Percentiles rank a stretch among this genome's conserved stretches.
Conservation (phyloP, 2,329 filamentous ascomycete species). For the Xylariaceae sp. region DNA sequence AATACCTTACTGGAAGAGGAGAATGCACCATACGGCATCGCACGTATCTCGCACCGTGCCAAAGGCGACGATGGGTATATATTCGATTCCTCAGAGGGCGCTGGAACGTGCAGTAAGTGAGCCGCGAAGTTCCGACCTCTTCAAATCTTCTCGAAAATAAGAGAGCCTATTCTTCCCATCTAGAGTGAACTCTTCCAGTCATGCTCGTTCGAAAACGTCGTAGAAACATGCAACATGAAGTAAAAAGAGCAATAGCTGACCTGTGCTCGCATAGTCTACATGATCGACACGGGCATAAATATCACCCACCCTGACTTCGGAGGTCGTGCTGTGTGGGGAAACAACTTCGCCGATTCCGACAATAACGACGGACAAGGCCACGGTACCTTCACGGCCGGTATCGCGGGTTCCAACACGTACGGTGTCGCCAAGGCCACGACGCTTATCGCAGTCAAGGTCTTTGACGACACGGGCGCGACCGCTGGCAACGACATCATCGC, state of each 20-base stretch:
- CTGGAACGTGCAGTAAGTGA: conserved; percentile 29
- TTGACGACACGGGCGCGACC: conserved; percentile 26
- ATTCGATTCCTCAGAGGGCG: conserved; percentile 22
- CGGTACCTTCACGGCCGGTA: conserved; percentile 36
- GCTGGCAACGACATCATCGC: conserved; percentile 25
- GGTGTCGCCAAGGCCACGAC: conserved; percentile 42
- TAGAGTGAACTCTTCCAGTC: too few species aligned
- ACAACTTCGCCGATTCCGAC: conserved; percentile 14
- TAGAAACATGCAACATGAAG: too few species aligned
- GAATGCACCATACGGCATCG: conserved; percentile 25
- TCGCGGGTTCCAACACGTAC: conserved; percentile 35
- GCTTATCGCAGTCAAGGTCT: conserved; percentile 43
- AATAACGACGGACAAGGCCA: conserved; percentile 32
- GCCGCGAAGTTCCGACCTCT: too few species aligned
- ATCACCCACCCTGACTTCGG: conserved; percentile 31
- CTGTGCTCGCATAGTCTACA: too few species aligned
- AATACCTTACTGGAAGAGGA: conserved; percentile 24
- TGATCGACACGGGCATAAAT: conserved; percentile 42
- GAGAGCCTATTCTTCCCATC: too few species aligned
- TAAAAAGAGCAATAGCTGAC: too few species aligned
- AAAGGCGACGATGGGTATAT: conserved; percentile 16
- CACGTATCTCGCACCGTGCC: conserved; percentile 22
- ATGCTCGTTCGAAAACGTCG: too few species aligned
- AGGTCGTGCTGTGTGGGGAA: conserved; percentile 21
- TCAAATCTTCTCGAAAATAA: too few species aligned